phyloP scores from a whole-genome alignment of 2,329 filamentous ascomycete species.

The Fusarium sulawesiense region DNA sequence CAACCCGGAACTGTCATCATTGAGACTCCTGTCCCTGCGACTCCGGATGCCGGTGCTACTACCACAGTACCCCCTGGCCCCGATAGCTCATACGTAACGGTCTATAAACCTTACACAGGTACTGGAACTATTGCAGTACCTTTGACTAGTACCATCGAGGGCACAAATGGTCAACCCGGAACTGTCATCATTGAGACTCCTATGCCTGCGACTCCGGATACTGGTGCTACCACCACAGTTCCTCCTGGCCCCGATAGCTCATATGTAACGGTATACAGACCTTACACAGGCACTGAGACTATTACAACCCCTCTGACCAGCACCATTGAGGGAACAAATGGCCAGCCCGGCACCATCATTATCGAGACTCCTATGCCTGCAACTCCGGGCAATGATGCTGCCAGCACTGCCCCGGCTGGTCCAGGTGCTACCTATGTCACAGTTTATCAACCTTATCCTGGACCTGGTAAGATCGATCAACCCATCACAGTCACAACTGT shows the following conservation, averaged over 20 bases:
- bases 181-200: slow-evolving; percentile 30
- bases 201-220: background rate
- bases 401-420: background rate
- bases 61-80: background rate
- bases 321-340: background rate
- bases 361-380: slow-evolving; percentile 13
- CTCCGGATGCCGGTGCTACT: background rate
- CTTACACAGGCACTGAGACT: background rate
- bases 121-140: background rate
- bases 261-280: slow-evolving; percentile 9
- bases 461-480: slow-evolving; percentile 17
- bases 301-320: background rate
- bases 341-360: slow-evolving; percentile 24
- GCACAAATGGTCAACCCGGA: slow-evolving; percentile 7
- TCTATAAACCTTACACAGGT: background rate
- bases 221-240: background rate
- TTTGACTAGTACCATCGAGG: background rate
- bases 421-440: slow-evolving; percentile 17
- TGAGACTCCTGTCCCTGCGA: background rate
- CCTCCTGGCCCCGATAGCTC: background rate
- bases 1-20: background rate
- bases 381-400: background rate
- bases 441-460: slow-evolving; percentile 25
- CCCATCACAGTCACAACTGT: slow-evolving; percentile 31
- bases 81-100: background rate